A percentile compares a stretch with the other conserved stretches of the same genome.
These are phyloP conservation scores for Psilocybe cubensis DNA, from an alignment of 768 basidiomycete genomes.

Conservation along the genomic window DNA sequence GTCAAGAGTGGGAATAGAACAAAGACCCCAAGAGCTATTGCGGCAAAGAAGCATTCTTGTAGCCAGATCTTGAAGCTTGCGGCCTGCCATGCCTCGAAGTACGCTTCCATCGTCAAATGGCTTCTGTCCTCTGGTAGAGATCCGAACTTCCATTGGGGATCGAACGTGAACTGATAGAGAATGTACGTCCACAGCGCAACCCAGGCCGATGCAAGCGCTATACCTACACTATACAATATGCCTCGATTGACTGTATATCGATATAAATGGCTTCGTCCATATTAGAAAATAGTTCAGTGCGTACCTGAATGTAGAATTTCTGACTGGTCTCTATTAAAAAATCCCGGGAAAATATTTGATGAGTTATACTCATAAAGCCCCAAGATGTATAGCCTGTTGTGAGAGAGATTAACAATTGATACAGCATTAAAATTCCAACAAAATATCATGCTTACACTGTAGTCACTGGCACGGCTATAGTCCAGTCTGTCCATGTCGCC, in stretches of 20 bases:
- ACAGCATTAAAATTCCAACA: no score
- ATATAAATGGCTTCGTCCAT: no score
- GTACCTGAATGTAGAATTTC: background rate
- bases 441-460: constrained; percentile 2
- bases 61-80: background rate
- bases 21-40: background rate
- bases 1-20: background rate
- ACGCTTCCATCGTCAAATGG: background rate
- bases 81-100: background rate
- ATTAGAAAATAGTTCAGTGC: no score
- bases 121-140: background rate
- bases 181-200: background rate
- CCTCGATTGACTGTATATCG: background rate
- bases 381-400: constrained; percentile 3
- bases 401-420: background rate
- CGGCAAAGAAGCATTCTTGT: background rate
- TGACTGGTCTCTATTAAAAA: constrained; percentile 1
- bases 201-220: background rate
- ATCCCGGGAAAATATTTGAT: background rate
- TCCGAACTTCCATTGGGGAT: background rate
- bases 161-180: background rate
- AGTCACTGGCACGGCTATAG: constrained; percentile 5
- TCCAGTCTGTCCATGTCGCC: constrained; percentile 14
- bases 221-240: background rate
- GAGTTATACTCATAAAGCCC: constrained; percentile 7